A percentile compares a stretch with the other conserved stretches of the same genome.
Evolutionary conservation across 352 stramenopile genomes (phyloP).

Genomic region (Globisporangium abappressorium): DNA sequence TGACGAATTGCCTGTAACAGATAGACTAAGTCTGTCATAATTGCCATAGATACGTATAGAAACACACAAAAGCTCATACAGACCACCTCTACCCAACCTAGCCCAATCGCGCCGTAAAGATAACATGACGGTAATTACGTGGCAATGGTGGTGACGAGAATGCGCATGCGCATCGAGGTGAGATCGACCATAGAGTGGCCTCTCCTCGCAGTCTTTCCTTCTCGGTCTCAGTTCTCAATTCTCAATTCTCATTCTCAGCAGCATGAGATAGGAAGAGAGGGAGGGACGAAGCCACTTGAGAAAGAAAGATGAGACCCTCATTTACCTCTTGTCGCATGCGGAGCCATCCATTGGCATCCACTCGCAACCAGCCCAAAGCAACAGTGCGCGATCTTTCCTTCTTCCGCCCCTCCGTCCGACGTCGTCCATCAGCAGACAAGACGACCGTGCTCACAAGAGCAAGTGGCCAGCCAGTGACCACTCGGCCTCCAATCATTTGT

Average conservation of each 20-base stretch:
- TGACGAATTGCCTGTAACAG: background rate
- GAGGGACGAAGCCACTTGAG: background rate
- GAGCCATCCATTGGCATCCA: background rate
- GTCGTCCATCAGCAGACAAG: background rate
- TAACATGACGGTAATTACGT: background rate
- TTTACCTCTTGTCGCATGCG: constrained; percentile 5
- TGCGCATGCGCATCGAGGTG: background rate
- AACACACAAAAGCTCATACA: background rate
- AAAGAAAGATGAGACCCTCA: background rate
- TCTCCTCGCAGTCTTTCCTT: background rate
- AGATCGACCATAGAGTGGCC: background rate
- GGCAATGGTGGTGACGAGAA: background rate
- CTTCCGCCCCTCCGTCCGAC: constrained; percentile 6
- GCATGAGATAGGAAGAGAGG: background rate
- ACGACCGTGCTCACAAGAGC: background rate
- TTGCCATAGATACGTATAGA: background rate
- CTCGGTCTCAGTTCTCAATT: background rate
- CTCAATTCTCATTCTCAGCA: background rate
- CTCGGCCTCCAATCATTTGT: constrained; percentile 4
- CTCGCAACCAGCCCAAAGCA: background rate
- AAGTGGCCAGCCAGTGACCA: background rate
- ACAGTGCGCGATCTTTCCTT: background rate
- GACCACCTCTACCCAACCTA: too few species aligned
- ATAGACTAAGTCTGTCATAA: background rate
- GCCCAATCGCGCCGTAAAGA: background rate